Percentiles rank a stretch among this genome's conserved stretches.
Evolutionary conservation across 768 basidiomycete genomes (phyloP).

Genomic region (Boletellus sp.): DNA sequence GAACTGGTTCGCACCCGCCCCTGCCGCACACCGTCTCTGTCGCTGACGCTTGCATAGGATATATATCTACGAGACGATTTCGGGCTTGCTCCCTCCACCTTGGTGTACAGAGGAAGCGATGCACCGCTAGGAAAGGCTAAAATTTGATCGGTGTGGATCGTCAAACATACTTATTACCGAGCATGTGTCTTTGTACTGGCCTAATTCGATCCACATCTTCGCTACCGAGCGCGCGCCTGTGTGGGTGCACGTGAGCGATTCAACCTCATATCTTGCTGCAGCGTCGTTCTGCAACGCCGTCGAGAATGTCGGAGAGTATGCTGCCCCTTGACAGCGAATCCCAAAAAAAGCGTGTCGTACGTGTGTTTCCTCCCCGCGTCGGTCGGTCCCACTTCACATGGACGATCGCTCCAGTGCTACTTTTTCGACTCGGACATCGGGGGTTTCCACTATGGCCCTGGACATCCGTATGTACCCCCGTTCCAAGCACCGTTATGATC

Average conservation of each 20-base stretch:
- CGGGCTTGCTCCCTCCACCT: constrained; percentile 82
- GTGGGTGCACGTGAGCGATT: constrained; percentile 20
- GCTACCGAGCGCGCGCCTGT: not conserved
- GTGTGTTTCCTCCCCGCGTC: constrained; percentile 33
- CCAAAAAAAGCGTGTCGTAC: constrained; percentile 83
- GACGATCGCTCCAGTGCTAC: constrained; percentile 66
- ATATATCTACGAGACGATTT: constrained; percentile 71
- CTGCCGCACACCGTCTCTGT: not conserved
- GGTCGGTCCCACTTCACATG: constrained; percentile 4
- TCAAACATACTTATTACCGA: constrained; percentile 5
- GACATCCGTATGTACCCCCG: constrained; percentile 72
- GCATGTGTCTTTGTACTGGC: constrained; percentile 8
- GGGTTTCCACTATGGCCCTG: constrained; percentile 98
- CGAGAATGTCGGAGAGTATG: constrained; percentile 42
- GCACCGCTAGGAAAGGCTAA: constrained; percentile 64
- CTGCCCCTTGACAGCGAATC: constrained; percentile 66
- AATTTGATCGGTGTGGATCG: constrained; percentile 36
- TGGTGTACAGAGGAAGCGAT: constrained; percentile 69
- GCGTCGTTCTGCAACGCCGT: not conserved
- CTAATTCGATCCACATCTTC: not conserved
- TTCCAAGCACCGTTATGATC: not conserved
- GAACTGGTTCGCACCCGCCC: constrained; percentile 56
- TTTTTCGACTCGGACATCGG: constrained; percentile 99
- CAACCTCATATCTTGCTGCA: not conserved
- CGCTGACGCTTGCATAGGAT: constrained; percentile 40